Evolutionary conservation across 345 rosid genomes (phyloP).

Genomic region (Rhodamnia argentea): DNA sequence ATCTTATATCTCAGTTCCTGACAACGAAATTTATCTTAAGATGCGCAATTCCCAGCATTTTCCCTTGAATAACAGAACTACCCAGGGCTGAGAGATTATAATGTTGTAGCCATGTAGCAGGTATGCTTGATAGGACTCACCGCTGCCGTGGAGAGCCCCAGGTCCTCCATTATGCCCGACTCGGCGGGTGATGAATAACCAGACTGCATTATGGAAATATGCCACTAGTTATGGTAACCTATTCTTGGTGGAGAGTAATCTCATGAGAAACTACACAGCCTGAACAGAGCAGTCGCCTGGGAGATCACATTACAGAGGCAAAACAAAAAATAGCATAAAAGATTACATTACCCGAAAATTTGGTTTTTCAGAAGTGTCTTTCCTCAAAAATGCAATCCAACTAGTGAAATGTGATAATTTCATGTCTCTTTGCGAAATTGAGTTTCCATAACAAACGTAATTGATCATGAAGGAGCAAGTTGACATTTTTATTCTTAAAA

Average conservation of each 20-base stretch:
- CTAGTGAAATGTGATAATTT: background rate
- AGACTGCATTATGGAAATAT: slow-evolving; percentile 12
- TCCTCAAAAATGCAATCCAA: background rate
- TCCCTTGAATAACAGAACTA: background rate
- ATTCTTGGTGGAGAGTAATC: background rate
- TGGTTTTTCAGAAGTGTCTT: background rate
- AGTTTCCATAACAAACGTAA: background rate
- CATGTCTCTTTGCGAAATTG: background rate
- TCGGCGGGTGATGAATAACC: slow-evolving; percentile 60
- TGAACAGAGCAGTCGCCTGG: background rate
- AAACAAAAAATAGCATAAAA: background rate
- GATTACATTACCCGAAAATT: background rate
- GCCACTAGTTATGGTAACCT: background rate
- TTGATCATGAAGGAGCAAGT: background rate
- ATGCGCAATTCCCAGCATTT: background rate
- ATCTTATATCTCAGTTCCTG: background rate
- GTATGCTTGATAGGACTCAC: slow-evolving; percentile 14
- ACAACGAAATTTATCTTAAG: background rate
- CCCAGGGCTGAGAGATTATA: background rate
- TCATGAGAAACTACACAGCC: background rate
- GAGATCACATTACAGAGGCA: background rate
- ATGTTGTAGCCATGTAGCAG: background rate
- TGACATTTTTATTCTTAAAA: no score
- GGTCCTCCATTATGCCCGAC: slow-evolving; percentile 43
- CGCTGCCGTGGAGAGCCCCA: slow-evolving; percentile 50